Evolutionary conservation across 345 rosid genomes (phyloP).

Genomic region (Rhodamnia argentea): DNA sequence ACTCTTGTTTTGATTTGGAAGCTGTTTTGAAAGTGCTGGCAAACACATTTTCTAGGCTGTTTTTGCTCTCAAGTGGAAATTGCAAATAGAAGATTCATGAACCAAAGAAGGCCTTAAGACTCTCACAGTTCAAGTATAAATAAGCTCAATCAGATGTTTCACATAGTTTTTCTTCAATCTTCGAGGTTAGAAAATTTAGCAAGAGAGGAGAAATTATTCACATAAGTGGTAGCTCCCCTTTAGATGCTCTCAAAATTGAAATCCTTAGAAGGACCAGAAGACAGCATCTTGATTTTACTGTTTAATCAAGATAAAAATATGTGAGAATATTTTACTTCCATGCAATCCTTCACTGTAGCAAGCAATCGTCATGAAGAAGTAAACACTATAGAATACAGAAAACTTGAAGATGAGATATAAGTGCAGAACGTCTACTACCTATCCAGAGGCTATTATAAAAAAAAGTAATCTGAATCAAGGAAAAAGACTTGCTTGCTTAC

Average conservation of each 20-base stretch:
- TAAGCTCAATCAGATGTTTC: not conserved
- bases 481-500: slow-evolving; percentile 23
- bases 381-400: not conserved
- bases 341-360: not conserved
- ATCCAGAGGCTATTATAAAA: not conserved
- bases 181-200: not conserved
- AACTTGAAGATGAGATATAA: not conserved
- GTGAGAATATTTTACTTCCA: not conserved
- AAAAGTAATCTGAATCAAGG: not conserved
- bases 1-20: not conserved
- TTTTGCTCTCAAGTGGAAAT: not conserved
- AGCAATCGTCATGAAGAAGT: not conserved
- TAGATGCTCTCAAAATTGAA: not conserved
- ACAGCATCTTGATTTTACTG: not conserved
- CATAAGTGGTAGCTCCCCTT: not conserved
- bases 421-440: not conserved
- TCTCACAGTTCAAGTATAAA: not conserved
- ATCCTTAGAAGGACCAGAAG: not conserved
- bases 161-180: not conserved
- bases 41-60: not conserved
- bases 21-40: not conserved
- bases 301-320: not conserved
- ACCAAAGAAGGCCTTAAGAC: not conserved
- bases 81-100: not conserved
- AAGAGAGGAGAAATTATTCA: not conserved